These are phyloP conservation scores for Taiwanofungus camphoratus DNA, from an alignment of 1,284 basidiomycete genomes.

Conservation along the genomic window DNA sequence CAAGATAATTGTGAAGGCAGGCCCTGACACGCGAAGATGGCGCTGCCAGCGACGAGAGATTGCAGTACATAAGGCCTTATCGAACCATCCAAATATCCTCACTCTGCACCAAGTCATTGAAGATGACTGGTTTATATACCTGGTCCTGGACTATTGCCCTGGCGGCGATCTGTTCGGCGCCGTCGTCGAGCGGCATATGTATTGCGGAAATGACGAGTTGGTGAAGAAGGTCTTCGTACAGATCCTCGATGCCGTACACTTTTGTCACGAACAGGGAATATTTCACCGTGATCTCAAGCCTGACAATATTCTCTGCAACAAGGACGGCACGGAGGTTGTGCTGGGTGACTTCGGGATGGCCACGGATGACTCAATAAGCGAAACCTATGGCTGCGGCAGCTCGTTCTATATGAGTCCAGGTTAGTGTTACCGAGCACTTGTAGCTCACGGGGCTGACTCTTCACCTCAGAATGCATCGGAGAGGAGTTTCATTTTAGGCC, in stretches of 20 bases:
- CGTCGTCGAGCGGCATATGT: constrained; percentile 45
- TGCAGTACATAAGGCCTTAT: constrained; percentile 46
- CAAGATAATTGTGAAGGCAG: constrained; percentile 58
- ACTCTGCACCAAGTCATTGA: constrained; percentile 53
- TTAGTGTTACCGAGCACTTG: constrained; percentile 20
- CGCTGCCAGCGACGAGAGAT: constrained; percentile 24
- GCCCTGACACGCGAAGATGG: constrained; percentile 32
- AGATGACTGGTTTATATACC: constrained; percentile 48
- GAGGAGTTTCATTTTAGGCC: constrained; percentile 17
- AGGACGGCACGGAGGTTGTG: constrained; percentile 40
- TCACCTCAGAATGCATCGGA: constrained; percentile 23
- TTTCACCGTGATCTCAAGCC: constrained; percentile 72
- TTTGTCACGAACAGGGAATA: constrained; percentile 53
- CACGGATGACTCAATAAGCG: constrained; percentile 42
- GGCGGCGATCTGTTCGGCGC: constrained; percentile 60
- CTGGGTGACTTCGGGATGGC: constrained; percentile 67
- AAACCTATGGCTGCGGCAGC: constrained; percentile 42
- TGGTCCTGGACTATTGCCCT: constrained; percentile 57
- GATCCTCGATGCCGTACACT: constrained; percentile 57
- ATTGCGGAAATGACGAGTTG: constrained; percentile 42
- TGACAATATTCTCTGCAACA: constrained; percentile 58
- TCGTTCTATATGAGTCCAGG: constrained; percentile 59
- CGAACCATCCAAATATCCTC: constrained; percentile 51
- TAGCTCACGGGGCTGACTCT: constrained; percentile 1
- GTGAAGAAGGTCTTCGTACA: constrained; percentile 50